Conservation (phyloP, 2,329 filamentous ascomycete species). For the Trichothecium roseum region DNA sequence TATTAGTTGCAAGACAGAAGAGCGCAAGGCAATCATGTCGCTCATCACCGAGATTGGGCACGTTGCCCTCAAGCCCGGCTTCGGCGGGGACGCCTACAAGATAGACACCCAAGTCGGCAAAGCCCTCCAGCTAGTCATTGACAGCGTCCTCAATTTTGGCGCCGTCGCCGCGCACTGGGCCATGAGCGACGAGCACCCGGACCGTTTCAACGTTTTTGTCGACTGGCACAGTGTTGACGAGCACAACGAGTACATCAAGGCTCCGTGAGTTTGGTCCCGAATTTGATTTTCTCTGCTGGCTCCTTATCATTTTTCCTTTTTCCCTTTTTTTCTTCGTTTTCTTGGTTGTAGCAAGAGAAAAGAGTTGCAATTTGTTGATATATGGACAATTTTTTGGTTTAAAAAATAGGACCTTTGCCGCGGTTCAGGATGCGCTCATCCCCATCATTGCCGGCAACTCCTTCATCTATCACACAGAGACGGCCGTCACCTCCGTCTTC, state of each 20-base stretch:
- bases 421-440: not conserved
- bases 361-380: not conserved
- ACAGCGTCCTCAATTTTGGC: conserved; percentile 12
- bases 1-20: too few species aligned
- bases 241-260: conserved; percentile 10
- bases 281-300: not conserved
- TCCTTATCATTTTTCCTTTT: not conserved
- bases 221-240: conserved; percentile 14
- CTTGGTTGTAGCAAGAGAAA: not conserved
- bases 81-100: conserved; percentile 6
- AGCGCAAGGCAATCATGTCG: too few species aligned
- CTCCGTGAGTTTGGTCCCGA: conserved; percentile 6
- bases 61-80: conserved; percentile 9
- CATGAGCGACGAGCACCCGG: conserved; percentile 13
- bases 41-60: conserved; percentile 11
- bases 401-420: not conserved
- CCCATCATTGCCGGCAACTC: conserved; percentile 1
- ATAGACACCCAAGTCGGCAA: conserved; percentile 8
- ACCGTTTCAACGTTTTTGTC: conserved; percentile 13
- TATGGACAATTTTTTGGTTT: too few species aligned
- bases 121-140: conserved; percentile 7
- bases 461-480: conserved; percentile 1
- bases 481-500: conserved; percentile 3
- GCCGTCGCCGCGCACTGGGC: conserved; percentile 12
- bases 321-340: not conserved